Percentiles rank a stretch among this genome's conserved stretches.
Conservation (phyloP, 345 rosid species). For the Toxicodendron radicans region DNA sequence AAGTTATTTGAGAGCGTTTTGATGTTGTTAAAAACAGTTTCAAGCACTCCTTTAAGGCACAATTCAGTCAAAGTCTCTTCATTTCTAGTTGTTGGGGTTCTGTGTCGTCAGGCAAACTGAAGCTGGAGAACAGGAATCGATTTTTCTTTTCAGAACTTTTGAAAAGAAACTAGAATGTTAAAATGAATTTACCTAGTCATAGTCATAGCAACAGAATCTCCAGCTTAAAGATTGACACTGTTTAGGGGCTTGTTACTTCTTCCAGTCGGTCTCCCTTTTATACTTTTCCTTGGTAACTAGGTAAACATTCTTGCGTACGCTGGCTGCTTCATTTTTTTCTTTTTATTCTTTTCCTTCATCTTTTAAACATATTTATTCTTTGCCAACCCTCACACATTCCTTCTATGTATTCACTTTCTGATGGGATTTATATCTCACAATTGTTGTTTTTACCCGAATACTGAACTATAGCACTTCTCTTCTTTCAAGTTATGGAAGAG, state of each 20-base stretch:
- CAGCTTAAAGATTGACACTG: too few species aligned
- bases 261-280: neutral
- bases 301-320: constrained; percentile 4
- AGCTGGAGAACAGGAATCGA: neutral
- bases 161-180: neutral
- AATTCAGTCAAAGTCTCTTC: neutral
- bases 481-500: constrained; percentile 37
- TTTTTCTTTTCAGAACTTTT: neutral
- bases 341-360: constrained; percentile 22
- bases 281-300: constrained; percentile 11
- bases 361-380: constrained; percentile 11
- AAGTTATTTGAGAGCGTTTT: neutral
- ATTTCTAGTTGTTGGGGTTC: neutral
- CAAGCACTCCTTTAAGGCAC: neutral
- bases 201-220: too few species aligned
- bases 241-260: neutral
- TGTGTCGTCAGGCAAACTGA: neutral
- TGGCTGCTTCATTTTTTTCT: neutral
- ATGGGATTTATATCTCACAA: neutral
- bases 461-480: neutral
- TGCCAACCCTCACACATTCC: constrained; percentile 2
- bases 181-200: neutral
- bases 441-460: neutral
- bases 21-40: neutral
- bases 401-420: neutral